Base-by-base conservation (phyloP, 2,329 filamentous ascomycete species). In the Aspergillus pseudotamarii region DNA sequence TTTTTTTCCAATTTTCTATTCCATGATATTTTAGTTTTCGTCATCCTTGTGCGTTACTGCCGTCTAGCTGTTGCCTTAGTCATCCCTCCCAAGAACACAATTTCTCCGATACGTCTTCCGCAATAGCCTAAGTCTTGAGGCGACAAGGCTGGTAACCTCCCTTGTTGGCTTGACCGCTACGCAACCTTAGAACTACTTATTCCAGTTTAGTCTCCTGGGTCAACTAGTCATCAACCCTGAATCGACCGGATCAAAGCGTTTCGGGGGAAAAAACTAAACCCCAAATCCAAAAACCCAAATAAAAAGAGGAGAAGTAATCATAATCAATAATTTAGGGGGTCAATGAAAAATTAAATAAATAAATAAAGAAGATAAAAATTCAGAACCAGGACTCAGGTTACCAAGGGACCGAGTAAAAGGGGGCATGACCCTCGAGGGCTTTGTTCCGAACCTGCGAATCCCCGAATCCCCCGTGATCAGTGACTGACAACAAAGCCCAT, bases 111-210 rank as follows among this genome's bases (percentile, higher is more conserved):
- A 41, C 11, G 2, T 51, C 10, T 43, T 28, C 43, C 23, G 12
- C 11, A 12, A 12, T 6, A 28, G 26, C 30, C 45, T 46, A 36
- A 38, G 50, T 30, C 34, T 26, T 60, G 54, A 60, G 58, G 58
- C 48, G 26, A 60, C 58, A 55, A 59, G 46, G 34, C 48, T 60
- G 6, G 34, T 43, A 19, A 48, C 45, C 45, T 54, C 14, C 10
- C 14, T 45, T 6, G 26, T 10, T 23, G 21, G 51, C 51, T 55
- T 55, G 51, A 55, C 51, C 51, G 51, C 51, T 34, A 55, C 51
- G 26, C 28, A 38, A 51, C 14, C 4, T 19, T 28, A 26, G 46
- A 19, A 30, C 46, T 30, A 50, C 46, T 50, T 12, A 12, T 41
- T 48, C 45, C 12, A 48, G 45, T 28, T 9, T 50, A 50, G 46